Evolutionary conservation across 2,329 filamentous ascomycete species (phyloP).

Genomic region (Alternaria infectoria): DNA sequence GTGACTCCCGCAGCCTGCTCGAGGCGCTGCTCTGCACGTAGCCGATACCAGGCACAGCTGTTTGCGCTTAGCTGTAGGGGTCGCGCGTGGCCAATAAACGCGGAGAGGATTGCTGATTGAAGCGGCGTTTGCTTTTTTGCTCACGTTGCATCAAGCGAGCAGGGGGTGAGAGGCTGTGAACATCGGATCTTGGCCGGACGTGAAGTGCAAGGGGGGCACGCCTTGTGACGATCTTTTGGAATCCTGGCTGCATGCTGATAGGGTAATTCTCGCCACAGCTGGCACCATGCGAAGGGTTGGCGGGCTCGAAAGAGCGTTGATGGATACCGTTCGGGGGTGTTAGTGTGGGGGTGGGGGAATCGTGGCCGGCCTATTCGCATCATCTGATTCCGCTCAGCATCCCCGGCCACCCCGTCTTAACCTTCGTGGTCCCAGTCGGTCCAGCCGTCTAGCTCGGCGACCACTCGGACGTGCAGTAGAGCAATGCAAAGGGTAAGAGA

Average conservation of each 20-base stretch:
- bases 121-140: constrained; percentile 42
- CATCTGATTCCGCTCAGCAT: constrained; percentile 44
- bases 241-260: constrained; percentile 32
- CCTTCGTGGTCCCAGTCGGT: constrained; percentile 41
- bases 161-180: constrained; percentile 30
- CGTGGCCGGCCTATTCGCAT: constrained; percentile 32
- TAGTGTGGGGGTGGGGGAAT: constrained; percentile 50
- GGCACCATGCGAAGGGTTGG: constrained; percentile 42
- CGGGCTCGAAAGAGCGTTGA: constrained; percentile 41
- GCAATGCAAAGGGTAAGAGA: constrained; percentile 32
- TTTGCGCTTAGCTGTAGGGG: constrained; percentile 30
- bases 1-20: constrained; percentile 34
- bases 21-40: constrained; percentile 35
- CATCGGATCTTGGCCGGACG: constrained; percentile 44
- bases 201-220: constrained; percentile 36
- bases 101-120: constrained; percentile 30
- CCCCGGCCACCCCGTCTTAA: constrained; percentile 23
- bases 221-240: constrained; percentile 48
- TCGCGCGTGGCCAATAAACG: constrained; percentile 34
- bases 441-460: constrained; percentile 14
- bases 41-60: constrained; percentile 46
- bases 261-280: constrained; percentile 40
- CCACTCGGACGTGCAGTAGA: constrained; percentile 22
- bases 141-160: constrained; percentile 27
- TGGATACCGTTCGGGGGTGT: constrained; percentile 37